Conservation (phyloP, 2,329 filamentous ascomycete genomes). For the Fusarium sp. region DNA sequence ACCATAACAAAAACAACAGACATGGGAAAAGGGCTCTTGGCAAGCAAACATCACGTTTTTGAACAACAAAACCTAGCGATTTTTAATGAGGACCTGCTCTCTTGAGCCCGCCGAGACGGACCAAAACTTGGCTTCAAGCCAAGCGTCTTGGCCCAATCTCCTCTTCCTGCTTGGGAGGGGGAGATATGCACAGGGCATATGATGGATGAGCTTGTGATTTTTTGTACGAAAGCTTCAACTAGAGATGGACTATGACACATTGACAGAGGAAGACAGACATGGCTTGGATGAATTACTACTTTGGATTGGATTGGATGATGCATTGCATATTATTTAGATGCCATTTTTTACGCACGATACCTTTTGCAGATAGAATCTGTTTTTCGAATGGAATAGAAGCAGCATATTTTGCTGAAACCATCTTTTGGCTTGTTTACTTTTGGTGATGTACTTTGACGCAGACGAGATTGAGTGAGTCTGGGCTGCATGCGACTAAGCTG, state of each 20-base stretch:
- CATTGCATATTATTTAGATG: constrained; percentile 13
- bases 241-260: constrained; percentile 33
- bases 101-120: constrained; percentile 13
- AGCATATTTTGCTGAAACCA: neutral
- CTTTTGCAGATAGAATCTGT: constrained; percentile 31
- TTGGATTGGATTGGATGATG: constrained; percentile 19
- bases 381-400: constrained; percentile 12
- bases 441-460: neutral
- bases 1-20: constrained; percentile 4
- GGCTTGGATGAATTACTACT: constrained; percentile 36
- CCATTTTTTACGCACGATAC: constrained; percentile 34
- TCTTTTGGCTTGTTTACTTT: neutral
- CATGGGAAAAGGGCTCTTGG: constrained; percentile 27
- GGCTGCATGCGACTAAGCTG: neutral
- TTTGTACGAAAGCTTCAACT: constrained; percentile 29
- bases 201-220: constrained; percentile 17
- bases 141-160: constrained; percentile 16
- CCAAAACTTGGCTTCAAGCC: neutral
- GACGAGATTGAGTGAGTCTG: neutral
- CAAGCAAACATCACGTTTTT: constrained; percentile 33
- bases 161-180: neutral
- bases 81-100: constrained; percentile 40
- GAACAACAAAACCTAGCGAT: constrained; percentile 31
- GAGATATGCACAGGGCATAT: neutral
- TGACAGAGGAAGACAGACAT: constrained; percentile 25